Evolutionary conservation across 1,139 yeast genomes (phyloP), one percentile per base, ranked within the genome.

Genomic region (Geotrichum carabidarum): DNA sequence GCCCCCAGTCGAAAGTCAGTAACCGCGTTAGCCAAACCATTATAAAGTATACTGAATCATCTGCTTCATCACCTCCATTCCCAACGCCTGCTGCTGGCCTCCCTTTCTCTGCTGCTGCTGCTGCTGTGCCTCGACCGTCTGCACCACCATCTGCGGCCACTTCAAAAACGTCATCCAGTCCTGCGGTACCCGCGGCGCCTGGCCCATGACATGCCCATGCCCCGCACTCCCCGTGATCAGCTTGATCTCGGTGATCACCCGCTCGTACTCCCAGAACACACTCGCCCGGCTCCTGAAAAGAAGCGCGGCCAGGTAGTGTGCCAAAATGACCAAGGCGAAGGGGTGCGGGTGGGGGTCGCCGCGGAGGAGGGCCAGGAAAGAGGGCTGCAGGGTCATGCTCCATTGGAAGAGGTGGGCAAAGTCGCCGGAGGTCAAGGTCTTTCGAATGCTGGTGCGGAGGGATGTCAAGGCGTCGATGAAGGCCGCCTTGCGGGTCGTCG

Each of bases 61-160:
- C 15, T 51, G 51, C 44, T 45, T 51, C 15, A 51, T 30, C 14
- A 34, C 22, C 30, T 46, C 51, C 22, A 47, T n/a, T 9, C 55
- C 55, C 44, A 51, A 22, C 4, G 38, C 31, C n/a, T 9, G 27
- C n/a, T 43, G 31, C 38, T 27, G 50, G n/a, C 15, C 32, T 12
- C 34, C 35, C 14, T 44, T 22, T 5, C 27, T 22, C 27, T 22
- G 27, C 5, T 22, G 27, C 27, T 22, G n/a, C 14, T 31, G 42
- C 44, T 44, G 49, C 4, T 45, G 50, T 2, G 41, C 44, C 32
- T 44, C 45, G 22, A 44, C 54, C 3, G 48, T 44, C 8, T 44
- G 41, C 14, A 44, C 27, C 12, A 50, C 45, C 50, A 45, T 50
- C 14, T 37, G 44, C 8, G 54, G 54, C 54, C 54, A 50, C 38